phyloP scores from a whole-genome alignment of 306 rosid species.

The Calophaca sinica region DNA sequence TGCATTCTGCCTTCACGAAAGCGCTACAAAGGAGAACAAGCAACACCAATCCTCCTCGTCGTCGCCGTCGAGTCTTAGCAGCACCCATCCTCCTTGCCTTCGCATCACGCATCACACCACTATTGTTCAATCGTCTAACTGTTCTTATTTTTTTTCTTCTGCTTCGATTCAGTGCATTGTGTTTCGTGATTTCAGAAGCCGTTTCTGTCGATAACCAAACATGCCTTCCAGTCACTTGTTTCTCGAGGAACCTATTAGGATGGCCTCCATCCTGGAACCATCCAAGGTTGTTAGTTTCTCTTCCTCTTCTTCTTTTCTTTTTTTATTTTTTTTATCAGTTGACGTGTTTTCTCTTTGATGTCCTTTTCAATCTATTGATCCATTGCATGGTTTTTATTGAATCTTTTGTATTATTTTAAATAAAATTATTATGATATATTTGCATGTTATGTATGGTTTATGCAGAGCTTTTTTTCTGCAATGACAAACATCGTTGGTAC shows the following conservation, averaged over 20 bases:
- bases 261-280: conserved; percentile 94
- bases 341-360: neutral
- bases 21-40: no score
- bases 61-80: no score
- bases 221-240: conserved; percentile 95
- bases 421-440: neutral
- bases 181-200: neutral
- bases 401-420: neutral
- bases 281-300: conserved; percentile 72
- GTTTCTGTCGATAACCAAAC: conserved; percentile 46
- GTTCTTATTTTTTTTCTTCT: neutral
- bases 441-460: conserved; percentile 1
- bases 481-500: conserved; percentile 99
- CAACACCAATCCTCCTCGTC: no score
- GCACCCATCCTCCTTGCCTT: no score
- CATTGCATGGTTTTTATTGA: neutral
- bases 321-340: no score
- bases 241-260: conserved; percentile 94
- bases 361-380: conserved; percentile 44
- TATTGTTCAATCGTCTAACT: neutral
- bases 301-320: neutral
- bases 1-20: no score
- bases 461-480: conserved; percentile 85
- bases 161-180: neutral
- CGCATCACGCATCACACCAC: conserved; percentile 40